A percentile compares a stretch with the other conserved stretches of the same genome.
Evolutionary conservation across 805 yeast genomes (phyloP).

Genomic region (Yarrowia keelungensis): DNA sequence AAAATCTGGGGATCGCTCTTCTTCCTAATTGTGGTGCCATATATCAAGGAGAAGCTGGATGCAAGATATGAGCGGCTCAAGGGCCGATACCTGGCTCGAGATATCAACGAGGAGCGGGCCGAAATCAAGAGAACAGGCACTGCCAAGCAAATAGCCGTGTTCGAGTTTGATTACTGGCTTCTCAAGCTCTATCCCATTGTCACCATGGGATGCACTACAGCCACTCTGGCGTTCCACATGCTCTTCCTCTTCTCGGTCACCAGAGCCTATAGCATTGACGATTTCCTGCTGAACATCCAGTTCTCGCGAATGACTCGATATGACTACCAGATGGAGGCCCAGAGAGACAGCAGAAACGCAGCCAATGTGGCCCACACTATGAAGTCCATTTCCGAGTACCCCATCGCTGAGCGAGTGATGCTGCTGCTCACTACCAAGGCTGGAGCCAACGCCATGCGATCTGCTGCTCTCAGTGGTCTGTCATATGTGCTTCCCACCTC

Average conservation of each 20-base stretch:
- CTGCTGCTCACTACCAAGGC: slow-evolving; percentile 46
- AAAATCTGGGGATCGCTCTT: slow-evolving; percentile 66
- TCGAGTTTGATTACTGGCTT: slow-evolving; percentile 52
- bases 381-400: slow-evolving; percentile 32
- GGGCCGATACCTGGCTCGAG: slow-evolving; percentile 63
- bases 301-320: slow-evolving; percentile 62
- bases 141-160: slow-evolving; percentile 42
- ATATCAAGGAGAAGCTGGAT: slow-evolving; percentile 71
- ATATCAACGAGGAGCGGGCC: slow-evolving; percentile 50
- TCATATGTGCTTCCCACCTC: slow-evolving; percentile 74
- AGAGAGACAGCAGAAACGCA: slow-evolving; percentile 41
- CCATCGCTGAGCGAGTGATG: slow-evolving; percentile 40
- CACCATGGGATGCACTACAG: slow-evolving; percentile 56
- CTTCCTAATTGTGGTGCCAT: slow-evolving; percentile 66
- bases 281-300: slow-evolving; percentile 65
- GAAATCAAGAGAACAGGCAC: slow-evolving; percentile 41
- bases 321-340: slow-evolving; percentile 47
- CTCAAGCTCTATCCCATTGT: slow-evolving; percentile 68
- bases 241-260: slow-evolving; percentile 70
- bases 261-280: slow-evolving; percentile 68
- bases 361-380: slow-evolving; percentile 38
- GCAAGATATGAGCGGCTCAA: slow-evolving; percentile 65
- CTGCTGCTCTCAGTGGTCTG: slow-evolving; percentile 43
- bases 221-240: slow-evolving; percentile 65
- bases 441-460: slow-evolving; percentile 46